Percentiles rank a stretch among this genome's conserved stretches.
phyloP scores from a whole-genome alignment of 306 rosid genomes.

The Cucurbita moschata region DNA sequence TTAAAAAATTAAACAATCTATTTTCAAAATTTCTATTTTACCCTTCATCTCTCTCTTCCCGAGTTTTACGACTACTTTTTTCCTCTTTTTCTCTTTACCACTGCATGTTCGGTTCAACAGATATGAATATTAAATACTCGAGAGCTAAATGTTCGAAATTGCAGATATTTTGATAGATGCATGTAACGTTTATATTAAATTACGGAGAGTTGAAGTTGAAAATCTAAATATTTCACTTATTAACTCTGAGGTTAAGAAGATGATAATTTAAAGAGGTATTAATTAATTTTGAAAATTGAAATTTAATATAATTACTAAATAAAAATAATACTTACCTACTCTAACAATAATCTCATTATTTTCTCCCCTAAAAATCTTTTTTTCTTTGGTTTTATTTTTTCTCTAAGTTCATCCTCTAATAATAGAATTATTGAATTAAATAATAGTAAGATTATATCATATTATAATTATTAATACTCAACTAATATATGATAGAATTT shows the following conservation, averaged over 20 bases:
- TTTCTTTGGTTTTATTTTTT: neutral
- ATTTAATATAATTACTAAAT: neutral
- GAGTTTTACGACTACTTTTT: too few relatives aligned
- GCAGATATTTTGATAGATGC: neutral
- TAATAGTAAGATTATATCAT: neutral
- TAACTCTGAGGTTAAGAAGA: neutral
- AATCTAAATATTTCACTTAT: neutral
- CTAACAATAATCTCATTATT: neutral
- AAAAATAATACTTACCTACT: neutral
- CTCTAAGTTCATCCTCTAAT: neutral
- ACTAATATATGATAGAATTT: neutral
- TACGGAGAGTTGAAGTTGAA: neutral
- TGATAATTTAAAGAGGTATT: too few relatives aligned
- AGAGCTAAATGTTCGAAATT: neutral
- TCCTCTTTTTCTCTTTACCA: neutral
- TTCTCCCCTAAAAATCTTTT: neutral
- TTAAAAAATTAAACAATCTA: too few relatives aligned
- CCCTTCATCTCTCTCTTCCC: neutral
- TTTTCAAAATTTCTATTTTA: neutral
- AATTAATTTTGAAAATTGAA: too few relatives aligned
- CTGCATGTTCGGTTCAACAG: neutral
- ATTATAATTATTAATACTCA: neutral
- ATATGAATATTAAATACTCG: neutral
- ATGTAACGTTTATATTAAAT: neutral
- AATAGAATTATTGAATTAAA: neutral